Conservation (phyloP, 2,329 filamentous ascomycete species). For the Teratosphaeria gauchensis region DNA sequence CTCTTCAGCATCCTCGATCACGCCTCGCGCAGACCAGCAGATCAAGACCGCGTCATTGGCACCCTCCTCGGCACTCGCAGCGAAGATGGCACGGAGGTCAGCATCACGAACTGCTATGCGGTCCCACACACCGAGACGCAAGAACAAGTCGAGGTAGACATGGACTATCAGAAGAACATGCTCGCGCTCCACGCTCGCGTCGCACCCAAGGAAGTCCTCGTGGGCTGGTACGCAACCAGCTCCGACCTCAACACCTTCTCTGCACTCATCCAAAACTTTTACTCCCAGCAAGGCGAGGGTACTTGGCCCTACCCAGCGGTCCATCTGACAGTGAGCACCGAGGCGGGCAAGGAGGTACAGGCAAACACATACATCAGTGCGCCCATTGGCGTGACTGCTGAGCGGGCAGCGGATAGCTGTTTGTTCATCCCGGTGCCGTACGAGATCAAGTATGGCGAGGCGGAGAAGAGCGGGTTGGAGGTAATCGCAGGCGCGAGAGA, state of each 20-base stretch:
- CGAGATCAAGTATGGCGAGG: slow-evolving; percentile 80
- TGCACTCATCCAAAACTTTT: slow-evolving; percentile 99
- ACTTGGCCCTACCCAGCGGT: slow-evolving; percentile 97
- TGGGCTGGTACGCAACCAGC: slow-evolving; percentile 97
- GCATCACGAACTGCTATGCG: slow-evolving; percentile 92
- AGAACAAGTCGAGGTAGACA: slow-evolving; percentile 98
- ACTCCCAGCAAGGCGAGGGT: slow-evolving; percentile 90
- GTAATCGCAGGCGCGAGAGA: slow-evolving; percentile 76
- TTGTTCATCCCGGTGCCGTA: slow-evolving; percentile 96
- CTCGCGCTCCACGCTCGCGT: slow-evolving; percentile 88
- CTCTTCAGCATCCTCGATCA: slow-evolving; percentile 71
- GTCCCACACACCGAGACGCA: slow-evolving; percentile 97
- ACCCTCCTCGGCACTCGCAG: slow-evolving; percentile 86
- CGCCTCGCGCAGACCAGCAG: slow-evolving; percentile 79
- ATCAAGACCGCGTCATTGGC: slow-evolving; percentile 93
- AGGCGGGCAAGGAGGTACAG: slow-evolving; percentile 79
- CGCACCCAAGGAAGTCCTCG: slow-evolving; percentile 82
- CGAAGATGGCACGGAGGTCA: slow-evolving; percentile 93
- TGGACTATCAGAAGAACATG: slow-evolving; percentile 99
- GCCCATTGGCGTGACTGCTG: slow-evolving; percentile 86
- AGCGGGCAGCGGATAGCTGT: slow-evolving; percentile 91
- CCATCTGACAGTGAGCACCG: slow-evolving; percentile 87
- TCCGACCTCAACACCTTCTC: slow-evolving; percentile 97
- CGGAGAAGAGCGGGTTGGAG: slow-evolving; percentile 68
- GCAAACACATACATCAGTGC: slow-evolving; percentile 91